Percentiles rank a stretch among this genome's conserved stretches.
These are phyloP conservation scores for Rhodotorula sp. DNA, from an alignment of 1,284 basidiomycete species.

Conservation along the genomic window DNA sequence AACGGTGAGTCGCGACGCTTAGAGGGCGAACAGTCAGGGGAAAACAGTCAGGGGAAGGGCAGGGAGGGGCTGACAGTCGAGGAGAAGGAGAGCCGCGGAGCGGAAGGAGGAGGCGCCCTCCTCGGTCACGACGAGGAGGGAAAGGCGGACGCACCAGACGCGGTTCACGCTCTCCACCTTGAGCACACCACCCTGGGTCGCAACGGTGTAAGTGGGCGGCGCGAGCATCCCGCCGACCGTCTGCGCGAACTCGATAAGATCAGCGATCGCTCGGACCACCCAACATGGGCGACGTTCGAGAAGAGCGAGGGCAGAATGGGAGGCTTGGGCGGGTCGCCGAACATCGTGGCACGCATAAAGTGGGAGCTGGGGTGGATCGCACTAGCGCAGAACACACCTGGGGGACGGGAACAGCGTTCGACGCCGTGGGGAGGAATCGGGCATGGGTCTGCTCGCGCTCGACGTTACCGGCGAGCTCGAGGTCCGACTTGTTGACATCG, in stretches of 20 bases:
- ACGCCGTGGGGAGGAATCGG: not conserved
- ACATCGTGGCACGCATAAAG: no score
- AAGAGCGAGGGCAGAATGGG: not conserved
- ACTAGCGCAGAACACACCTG: constrained; percentile 3
- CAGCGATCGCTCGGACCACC: not conserved
- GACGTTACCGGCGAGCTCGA: constrained; percentile 1
- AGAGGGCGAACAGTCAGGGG: no score
- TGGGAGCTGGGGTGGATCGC: not conserved
- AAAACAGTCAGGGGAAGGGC: not conserved
- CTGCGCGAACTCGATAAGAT: not conserved
- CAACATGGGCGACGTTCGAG: no score
- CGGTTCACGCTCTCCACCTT: constrained; percentile 40
- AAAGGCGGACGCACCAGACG: constrained; percentile 27
- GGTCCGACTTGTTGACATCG: constrained; percentile 8
- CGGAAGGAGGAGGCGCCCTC: not conserved
- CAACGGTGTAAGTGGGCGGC: constrained; percentile 13
- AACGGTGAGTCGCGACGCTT: constrained; percentile 1
- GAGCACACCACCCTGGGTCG: constrained; percentile 34
- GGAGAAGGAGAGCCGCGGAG: not conserved
- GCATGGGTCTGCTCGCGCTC: constrained; percentile 6
- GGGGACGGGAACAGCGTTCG: constrained; percentile 1
- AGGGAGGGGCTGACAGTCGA: not conserved
- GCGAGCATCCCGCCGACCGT: not conserved
- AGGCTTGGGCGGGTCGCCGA: no score
- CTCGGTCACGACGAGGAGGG: not conserved